Percentiles rank a stretch among this genome's conserved stretches.
phyloP scores from a whole-genome alignment of 2,329 filamentous ascomycete genomes.

The Phialophora chinensis region DNA sequence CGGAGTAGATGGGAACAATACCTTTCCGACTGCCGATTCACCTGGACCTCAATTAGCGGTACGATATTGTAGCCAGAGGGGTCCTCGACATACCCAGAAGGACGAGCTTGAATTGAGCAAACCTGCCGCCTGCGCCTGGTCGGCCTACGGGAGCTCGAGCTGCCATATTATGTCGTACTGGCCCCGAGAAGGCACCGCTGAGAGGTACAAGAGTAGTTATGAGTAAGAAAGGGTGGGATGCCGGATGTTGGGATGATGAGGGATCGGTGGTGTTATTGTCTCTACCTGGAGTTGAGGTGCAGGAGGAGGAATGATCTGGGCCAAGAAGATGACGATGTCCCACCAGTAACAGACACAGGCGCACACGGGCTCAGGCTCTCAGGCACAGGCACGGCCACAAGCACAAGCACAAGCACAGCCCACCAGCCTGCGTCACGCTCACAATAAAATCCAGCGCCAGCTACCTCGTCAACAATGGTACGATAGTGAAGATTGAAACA shows the following conservation, averaged over 20 bases:
- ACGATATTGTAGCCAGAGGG: neutral
- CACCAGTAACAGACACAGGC: neutral
- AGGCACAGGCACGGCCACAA: neutral
- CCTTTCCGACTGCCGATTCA: slow-evolving; percentile 99
- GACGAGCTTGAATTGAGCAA: slow-evolving; percentile 99
- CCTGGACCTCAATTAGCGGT: slow-evolving; percentile 64
- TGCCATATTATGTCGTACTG: slow-evolving; percentile 70
- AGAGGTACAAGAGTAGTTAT: slow-evolving; percentile 2
- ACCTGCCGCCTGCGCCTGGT: slow-evolving; percentile 69
- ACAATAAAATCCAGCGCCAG: neutral
- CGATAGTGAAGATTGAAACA: slow-evolving; percentile 15
- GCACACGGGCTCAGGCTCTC: neutral
- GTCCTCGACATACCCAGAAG: slow-evolving; percentile 74
- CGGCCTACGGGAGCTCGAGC: slow-evolving; percentile 75
- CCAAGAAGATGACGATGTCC: slow-evolving; percentile 8
- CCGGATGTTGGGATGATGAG: slow-evolving; percentile 5
- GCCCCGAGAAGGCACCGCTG: neutral
- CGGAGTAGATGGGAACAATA: slow-evolving; percentile 46
- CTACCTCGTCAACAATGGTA: slow-evolving; percentile 7
- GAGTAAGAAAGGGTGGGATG: slow-evolving; percentile 5
- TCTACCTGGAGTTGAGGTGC: slow-evolving; percentile 2
- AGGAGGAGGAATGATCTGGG: slow-evolving; percentile 7
- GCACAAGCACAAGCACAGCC: slow-evolving; percentile 1
- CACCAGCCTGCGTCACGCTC: slow-evolving; percentile 6
- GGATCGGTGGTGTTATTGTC: slow-evolving; percentile 11